Percentiles rank a stretch among this genome's conserved stretches.
These are phyloP conservation scores for Fagopyrum esculentum DNA, from an alignment of 148 eudicot species.

Conservation along the genomic window DNA sequence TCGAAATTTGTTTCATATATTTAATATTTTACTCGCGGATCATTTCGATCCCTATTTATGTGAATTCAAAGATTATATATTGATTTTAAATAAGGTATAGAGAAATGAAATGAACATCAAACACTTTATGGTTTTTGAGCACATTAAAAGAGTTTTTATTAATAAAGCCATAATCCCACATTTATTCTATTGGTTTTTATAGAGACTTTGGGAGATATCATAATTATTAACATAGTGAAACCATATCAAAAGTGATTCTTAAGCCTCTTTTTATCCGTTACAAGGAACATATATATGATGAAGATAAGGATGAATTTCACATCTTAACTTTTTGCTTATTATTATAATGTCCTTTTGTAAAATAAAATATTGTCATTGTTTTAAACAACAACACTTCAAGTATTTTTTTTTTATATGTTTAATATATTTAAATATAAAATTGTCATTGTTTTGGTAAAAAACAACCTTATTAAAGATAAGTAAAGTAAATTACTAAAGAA, in stretches of 20 bases:
- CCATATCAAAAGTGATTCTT: neutral
- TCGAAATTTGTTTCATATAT: too few relatives aligned
- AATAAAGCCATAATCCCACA: neutral
- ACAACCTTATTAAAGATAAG: too few relatives aligned
- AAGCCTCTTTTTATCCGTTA: neutral
- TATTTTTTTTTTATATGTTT: neutral
- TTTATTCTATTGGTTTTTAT: neutral
- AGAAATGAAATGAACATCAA: conserved; percentile 8
- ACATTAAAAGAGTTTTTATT: neutral
- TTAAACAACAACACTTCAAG: neutral
- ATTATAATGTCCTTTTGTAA: neutral
- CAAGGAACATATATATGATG: neutral
- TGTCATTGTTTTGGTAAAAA: too few relatives aligned
- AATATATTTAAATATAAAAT: too few relatives aligned
- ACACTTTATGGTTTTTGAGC: conserved; percentile 8
- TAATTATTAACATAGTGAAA: neutral
- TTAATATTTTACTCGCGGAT: too few relatives aligned
- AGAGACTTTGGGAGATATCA: neutral
- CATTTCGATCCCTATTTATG: too few relatives aligned
- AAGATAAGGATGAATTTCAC: conserved; percentile 6
- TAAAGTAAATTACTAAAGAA: too few relatives aligned
- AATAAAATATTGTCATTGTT: neutral
- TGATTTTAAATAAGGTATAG: neutral
- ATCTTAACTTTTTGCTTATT: neutral
- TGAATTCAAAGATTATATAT: too few relatives aligned